Conservation (phyloP, 1,284 basidiomycete species). For the Melampsora allii-populina region DNA sequence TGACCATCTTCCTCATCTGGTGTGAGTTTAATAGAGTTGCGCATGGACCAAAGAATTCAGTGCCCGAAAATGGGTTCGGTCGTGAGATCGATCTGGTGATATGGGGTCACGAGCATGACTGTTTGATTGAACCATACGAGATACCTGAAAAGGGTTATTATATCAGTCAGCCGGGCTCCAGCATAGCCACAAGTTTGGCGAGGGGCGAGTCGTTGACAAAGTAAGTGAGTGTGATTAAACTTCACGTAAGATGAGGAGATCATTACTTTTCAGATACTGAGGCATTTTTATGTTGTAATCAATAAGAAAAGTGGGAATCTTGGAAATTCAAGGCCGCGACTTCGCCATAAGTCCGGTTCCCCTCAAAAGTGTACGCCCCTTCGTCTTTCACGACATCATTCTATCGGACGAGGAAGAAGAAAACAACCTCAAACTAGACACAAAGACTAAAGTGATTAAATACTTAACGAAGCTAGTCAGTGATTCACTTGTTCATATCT, state of each 20-base stretch:
- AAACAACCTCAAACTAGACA: constrained; percentile 65
- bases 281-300: background rate
- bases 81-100: constrained; percentile 89
- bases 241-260: background rate
- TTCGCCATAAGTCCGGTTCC: constrained; percentile 81
- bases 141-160: constrained; percentile 88
- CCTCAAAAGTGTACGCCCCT: constrained; percentile 87
- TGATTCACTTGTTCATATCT: constrained; percentile 3
- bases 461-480: constrained; percentile 69
- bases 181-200: constrained; percentile 85
- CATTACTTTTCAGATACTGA: background rate
- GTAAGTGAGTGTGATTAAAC: constrained; percentile 56
- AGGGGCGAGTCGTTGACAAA: constrained; percentile 86
- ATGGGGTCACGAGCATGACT: constrained; percentile 99
- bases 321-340: constrained; percentile 79
- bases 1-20: background rate
- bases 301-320: constrained; percentile 76
- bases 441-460: constrained; percentile 75
- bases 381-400: constrained; percentile 80
- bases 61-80: constrained; percentile 96
- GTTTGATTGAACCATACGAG: constrained; percentile 80
- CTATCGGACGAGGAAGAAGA: constrained; percentile 68
- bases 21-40: constrained; percentile 64
- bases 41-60: constrained; percentile 85
- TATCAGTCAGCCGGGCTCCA: constrained; percentile 92